phyloP scores from a whole-genome alignment of 2,329 filamentous ascomycete genomes.

The Chaetoscypha palmicola region DNA sequence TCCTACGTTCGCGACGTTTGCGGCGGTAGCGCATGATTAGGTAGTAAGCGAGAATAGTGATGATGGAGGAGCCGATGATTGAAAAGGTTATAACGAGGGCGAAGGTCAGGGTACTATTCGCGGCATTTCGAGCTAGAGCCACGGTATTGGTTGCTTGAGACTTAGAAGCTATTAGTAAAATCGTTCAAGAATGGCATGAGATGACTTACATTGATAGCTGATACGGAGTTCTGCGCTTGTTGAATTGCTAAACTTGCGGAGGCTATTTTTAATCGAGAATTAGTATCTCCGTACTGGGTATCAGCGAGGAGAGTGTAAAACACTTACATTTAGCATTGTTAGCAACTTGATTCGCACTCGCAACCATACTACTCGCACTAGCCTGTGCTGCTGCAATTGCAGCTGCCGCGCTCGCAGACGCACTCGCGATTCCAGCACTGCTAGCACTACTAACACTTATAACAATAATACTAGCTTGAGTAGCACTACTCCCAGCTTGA shows the following conservation, averaged over 20 bases:
- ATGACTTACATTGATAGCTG: not conserved
- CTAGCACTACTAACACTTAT: not conserved
- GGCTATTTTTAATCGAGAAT: conserved; percentile 4
- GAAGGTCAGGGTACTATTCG: conserved; percentile 14
- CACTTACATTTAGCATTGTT: conserved; percentile 2
- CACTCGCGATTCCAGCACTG: no score
- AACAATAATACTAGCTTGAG: not conserved
- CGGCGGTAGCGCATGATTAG: conserved; percentile 6
- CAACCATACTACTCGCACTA: conserved; percentile 6
- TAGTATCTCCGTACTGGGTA: not conserved
- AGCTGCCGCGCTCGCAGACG: not conserved
- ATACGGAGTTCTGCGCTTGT: not conserved
- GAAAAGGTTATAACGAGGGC: conserved; percentile 18
- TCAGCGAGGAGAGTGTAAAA: not conserved
- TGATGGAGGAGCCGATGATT: conserved; percentile 20
- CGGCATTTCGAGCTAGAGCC: conserved; percentile 6
- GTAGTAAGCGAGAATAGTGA: conserved; percentile 16
- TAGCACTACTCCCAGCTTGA: not conserved
- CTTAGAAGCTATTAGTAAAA: conserved; percentile 7
- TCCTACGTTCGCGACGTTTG: not conserved
- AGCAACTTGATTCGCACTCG: conserved; percentile 1
- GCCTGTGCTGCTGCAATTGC: not conserved
- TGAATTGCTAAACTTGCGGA: conserved; percentile 11
- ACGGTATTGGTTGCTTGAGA: conserved; percentile 9
- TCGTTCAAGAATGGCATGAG: not conserved